Evolutionary conservation across 2,329 filamentous ascomycete genomes (phyloP), one percentile per base, ranked within the genome.

Genomic region (Botrytis cinerea): DNA sequence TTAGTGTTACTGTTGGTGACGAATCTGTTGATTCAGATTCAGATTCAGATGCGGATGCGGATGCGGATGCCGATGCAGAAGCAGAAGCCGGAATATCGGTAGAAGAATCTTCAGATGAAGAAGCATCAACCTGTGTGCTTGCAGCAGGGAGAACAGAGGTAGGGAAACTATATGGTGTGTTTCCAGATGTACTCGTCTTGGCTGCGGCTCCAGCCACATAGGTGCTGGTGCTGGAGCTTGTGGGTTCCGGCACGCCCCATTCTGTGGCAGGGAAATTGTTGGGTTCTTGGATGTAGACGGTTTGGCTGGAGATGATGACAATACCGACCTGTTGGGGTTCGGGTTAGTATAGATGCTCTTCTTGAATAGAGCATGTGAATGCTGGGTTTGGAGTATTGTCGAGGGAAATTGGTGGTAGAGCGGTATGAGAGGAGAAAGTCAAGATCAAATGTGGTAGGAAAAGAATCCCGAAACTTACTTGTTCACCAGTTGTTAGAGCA

Each of bases 281-380:
- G 43, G 70, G 70, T n/a, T 71, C 59, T 57, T 71, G 45, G 16
- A 71, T 22, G 2, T 45, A 71, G 35, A 71, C 8, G 10, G 70
- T 71, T 54, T 54, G 35, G 32, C 59, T 66, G 16, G 70, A 71
- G 28, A 71, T 12, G 25, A 71, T 35, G 18, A 57, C 60, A 9
- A 64, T 20, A 0, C 60, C 60, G 28, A 45, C 70, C 70, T 57
- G 16, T 57, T 71, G 20, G 2, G 28, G 5, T 32, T 32, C 0
- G 3, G 22, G 12, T 68, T 32, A 68, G 64, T n/a, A 14, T 1
- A 5, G 25, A 2, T 14, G 7, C 8, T 10, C 18, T 68, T 54
- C 48, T 68, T 9, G 35, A 28, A 38, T 38, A 8, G 6, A 38
- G 38, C 8, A 9, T 35, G 35, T 35, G 35, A 35, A 4, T 35